Conservation (phyloP, 495 filamentous ascomycete genomes). For the Penicillium tannophilum region DNA sequence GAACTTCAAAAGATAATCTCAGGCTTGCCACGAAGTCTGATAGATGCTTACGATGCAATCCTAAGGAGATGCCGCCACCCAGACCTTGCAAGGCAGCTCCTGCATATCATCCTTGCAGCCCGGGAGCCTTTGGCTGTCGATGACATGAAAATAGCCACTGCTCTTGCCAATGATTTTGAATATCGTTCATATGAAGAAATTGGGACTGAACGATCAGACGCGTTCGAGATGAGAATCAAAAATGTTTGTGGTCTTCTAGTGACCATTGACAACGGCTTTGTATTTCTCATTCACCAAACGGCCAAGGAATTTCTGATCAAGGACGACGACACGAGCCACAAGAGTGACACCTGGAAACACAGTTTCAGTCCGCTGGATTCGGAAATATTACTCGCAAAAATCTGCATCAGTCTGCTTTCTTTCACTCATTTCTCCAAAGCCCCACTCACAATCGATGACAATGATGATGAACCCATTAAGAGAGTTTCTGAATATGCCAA, state of each 20-base stretch:
- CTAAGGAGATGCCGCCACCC: conserved; percentile 14
- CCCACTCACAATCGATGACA: conserved; percentile 6
- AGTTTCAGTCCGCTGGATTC: conserved; percentile 12
- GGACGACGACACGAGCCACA: neutral
- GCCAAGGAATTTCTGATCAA: conserved; percentile 9
- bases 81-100: conserved; percentile 13
- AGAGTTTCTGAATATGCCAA: conserved; percentile 4
- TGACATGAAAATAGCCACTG: conserved; percentile 14
- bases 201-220: conserved; percentile 7
- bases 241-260: conserved; percentile 12
- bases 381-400: conserved; percentile 9
- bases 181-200: conserved; percentile 15
- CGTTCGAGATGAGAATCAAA: conserved; percentile 13
- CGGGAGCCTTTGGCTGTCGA: conserved; percentile 11
- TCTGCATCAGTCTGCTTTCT: conserved; percentile 14
- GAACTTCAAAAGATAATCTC: conserved; percentile 12
- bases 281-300: conserved; percentile 11
- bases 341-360: conserved; percentile 3
- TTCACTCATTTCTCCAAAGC: conserved; percentile 9
- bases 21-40: conserved; percentile 9
- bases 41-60: conserved; percentile 12
- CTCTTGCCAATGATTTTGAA: conserved; percentile 8
- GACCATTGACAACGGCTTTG: conserved; percentile 8
- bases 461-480: conserved; percentile 1
- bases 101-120: conserved; percentile 10